Base-by-base conservation (phyloP, 2,329 filamentous ascomycete species). In the Neoascochyta sp. region DNA sequence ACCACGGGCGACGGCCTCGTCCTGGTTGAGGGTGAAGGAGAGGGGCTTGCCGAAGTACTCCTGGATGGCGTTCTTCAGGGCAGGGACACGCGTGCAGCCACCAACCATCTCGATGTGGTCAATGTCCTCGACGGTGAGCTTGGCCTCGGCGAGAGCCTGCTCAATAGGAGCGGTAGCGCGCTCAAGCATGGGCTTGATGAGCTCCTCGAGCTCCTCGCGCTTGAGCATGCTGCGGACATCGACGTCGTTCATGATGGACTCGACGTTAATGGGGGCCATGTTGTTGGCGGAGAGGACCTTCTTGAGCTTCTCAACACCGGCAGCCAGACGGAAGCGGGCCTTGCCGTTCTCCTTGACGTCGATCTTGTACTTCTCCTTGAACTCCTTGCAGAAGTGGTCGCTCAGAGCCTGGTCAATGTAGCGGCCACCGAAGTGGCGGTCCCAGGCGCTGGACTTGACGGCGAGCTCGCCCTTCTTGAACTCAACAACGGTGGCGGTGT, bases 241-340 rank as follows among this genome's bases (percentile, higher is more conserved):
- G 41, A 95, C 73, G 63, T 98, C 92, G 67, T 96, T 93, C 89
- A 98, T 96, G 51, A 98, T 74, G 19, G 89, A 95, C 73, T 98
- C 92, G 57, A 98, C 93, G 75, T 89, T 96, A 65, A 98, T 69
- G 27, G 90, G 87, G 11, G 90, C 88, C 60, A 84, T 78, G 51
- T 89, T 84, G 71, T 96, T 96, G 62, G 92, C 92, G 19, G 90
- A 96, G 34, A 98, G 74, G 33, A 96, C 82, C 80, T 96, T 96
- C 82, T 98, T 98, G 62, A 94, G 72, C 77, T 95, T 95, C 76
- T 98, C 92, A 32, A 89, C 88, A 34, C 86, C 88, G 41, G 87
- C 81, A 22, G 85, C 76, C 52, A 93, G 86, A 63, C 92, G 87
- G 49, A 89, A 80, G 65, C 83, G 78, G 36, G 90, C 92, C 72